A percentile compares a stretch with the other conserved stretches of the same genome.
phyloP scores from a whole-genome alignment of 2,329 filamentous ascomycete genomes.

The Mycocentrospora acerina region DNA sequence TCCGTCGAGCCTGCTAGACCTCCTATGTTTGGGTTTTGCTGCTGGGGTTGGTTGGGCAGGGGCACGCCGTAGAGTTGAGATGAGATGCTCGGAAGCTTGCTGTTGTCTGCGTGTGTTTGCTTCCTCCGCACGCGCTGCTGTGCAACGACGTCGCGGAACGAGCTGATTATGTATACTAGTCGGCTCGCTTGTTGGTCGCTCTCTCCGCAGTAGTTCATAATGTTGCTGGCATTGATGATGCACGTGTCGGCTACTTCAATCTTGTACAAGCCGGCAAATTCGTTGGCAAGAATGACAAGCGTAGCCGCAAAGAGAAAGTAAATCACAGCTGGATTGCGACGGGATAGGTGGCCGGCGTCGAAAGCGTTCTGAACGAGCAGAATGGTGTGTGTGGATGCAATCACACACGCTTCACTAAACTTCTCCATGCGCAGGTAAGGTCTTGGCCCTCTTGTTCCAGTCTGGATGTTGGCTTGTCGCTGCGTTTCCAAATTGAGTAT shows the following conservation, averaged over 20 bases:
- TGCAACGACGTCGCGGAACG: slow-evolving; percentile 42
- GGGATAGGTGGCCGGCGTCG: slow-evolving; percentile 44
- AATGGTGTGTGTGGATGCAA: slow-evolving; percentile 45
- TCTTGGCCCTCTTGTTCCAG: slow-evolving; percentile 24
- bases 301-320: slow-evolving; percentile 47
- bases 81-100: slow-evolving; percentile 34
- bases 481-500: slow-evolving; percentile 52
- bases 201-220: slow-evolving; percentile 45
- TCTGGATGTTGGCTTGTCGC: slow-evolving; percentile 27
- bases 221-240: slow-evolving; percentile 41
- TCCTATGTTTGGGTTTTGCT: slow-evolving; percentile 3
- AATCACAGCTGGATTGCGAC: slow-evolving; percentile 43
- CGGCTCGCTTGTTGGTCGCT: slow-evolving; percentile 44
- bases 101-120: slow-evolving; percentile 24
- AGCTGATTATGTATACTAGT: slow-evolving; percentile 40
- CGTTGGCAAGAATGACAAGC: slow-evolving; percentile 43
- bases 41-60: slow-evolving; percentile 11
- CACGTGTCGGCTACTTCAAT: slow-evolving; percentile 38
- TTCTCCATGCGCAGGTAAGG: slow-evolving; percentile 50
- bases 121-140: slow-evolving; percentile 32
- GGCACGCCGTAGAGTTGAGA: slow-evolving; percentile 35
- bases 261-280: slow-evolving; percentile 41
- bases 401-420: slow-evolving; percentile 47
- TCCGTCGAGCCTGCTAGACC: slow-evolving; percentile 13
- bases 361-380: slow-evolving; percentile 44